These are phyloP conservation scores for Annona cherimola DNA, from an alignment of 164 flowering plant genomes.

Conservation along the genomic window DNA sequence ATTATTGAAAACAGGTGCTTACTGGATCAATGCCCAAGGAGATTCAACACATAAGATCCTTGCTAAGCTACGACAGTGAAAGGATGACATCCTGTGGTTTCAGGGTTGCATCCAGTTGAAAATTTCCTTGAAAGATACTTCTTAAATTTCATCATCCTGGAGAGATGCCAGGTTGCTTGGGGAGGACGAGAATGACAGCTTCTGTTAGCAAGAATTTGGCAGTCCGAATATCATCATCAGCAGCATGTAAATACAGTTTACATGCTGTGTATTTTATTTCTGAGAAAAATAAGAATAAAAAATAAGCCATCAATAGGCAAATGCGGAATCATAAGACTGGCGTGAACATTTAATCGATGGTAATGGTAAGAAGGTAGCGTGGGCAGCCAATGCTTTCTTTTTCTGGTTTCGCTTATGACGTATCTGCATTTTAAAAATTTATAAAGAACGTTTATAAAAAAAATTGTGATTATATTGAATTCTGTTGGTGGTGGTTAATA, in stretches of 20 bases:
- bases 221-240: neutral
- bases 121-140: neutral
- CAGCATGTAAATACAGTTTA: neutral
- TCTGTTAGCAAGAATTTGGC: neutral
- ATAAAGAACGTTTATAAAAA: too few species aligned
- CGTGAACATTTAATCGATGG: too few species aligned
- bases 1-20: conserved; percentile 53
- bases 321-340: too few species aligned
- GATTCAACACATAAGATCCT: conserved; percentile 64
- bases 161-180: neutral
- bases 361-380: too few species aligned
- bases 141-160: neutral
- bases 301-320: too few species aligned
- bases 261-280: too few species aligned
- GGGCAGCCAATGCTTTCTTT: too few species aligned
- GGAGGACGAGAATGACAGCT: neutral
- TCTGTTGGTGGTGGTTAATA: too few species aligned
- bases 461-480: too few species aligned
- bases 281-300: too few species aligned
- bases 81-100: conserved; percentile 10
- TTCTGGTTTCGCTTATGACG: too few species aligned
- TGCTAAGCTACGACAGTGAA: conserved; percentile 48
- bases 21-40: conserved; percentile 95
- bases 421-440: too few species aligned
- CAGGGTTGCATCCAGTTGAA: conserved; percentile 31